These are phyloP conservation scores for Hippophae tibetana DNA, from an alignment of 306 rosid species.

Conservation along the genomic window DNA sequence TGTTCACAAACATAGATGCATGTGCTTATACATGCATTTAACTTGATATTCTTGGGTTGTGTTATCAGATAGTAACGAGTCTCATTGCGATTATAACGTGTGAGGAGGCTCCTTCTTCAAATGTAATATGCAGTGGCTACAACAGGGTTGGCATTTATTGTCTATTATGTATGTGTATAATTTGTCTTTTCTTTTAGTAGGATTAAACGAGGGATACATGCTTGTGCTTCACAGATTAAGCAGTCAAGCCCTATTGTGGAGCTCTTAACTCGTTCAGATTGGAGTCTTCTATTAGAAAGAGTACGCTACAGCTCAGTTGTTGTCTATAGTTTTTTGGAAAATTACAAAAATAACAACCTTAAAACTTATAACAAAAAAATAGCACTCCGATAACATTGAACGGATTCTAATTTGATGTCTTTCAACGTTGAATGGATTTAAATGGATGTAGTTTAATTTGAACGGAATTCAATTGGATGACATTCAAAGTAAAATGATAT, in stretches of 20 bases:
- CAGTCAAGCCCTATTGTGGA: constrained; percentile 39
- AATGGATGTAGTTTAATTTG: too few relatives aligned
- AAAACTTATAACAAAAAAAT: too few relatives aligned
- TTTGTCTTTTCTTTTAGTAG: background rate
- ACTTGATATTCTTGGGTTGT: background rate
- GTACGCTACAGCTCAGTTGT: constrained; percentile 28
- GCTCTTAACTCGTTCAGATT: constrained; percentile 47
- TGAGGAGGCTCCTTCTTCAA: constrained; percentile 18
- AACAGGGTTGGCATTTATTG: constrained; percentile 30
- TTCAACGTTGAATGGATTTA: too few relatives aligned
- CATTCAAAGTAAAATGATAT: too few relatives aligned
- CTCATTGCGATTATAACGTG: constrained; percentile 33
- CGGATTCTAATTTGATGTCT: too few relatives aligned
- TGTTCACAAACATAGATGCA: background rate
- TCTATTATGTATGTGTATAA: background rate
- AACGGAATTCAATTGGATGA: too few relatives aligned
- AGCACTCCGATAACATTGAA: too few relatives aligned
- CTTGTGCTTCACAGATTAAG: constrained; percentile 32
- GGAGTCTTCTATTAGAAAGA: constrained; percentile 64
- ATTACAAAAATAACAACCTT: too few relatives aligned
- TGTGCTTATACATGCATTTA: background rate
- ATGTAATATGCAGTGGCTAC: constrained; percentile 50
- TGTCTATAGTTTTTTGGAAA: background rate
- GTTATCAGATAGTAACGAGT: constrained; percentile 47
- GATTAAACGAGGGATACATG: background rate